Evolutionary conservation across 2,329 filamentous ascomycete genomes (phyloP), one percentile per base, ranked within the genome.

Genomic region (Venturia pyrina): DNA sequence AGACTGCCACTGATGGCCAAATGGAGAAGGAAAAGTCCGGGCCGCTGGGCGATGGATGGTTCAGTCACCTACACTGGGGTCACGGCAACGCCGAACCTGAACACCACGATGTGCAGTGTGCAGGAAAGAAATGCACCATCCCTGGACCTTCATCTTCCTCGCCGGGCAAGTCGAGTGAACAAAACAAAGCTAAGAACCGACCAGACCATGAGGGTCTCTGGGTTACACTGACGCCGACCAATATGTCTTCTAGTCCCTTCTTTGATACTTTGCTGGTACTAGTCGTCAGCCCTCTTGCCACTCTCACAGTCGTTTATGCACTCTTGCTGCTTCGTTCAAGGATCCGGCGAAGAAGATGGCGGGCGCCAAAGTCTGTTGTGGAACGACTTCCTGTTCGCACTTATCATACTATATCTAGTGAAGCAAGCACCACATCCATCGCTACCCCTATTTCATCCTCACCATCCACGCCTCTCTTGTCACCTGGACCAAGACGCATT

Each of bases 311-410:
- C 5, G 93, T 99, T 1, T 98, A 98, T 73, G 89, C 91, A 15
- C 82, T 98, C 13, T 82, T 98, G 5, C 84, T 98, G 50, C 81
- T 98, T 46, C 88, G 95, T 65, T 93, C 93, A 60, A 89, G 93
- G 67, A 96, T 97, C 70, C 88, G 93, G 63, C 85, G 93, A 67
- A 85, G 93, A 69, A 85, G 93, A 70, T 99, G 95, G 93, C 87
- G 95, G 71, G 95, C 95, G n/a, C 95, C 95, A 5, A 99, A 99
- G 77, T 96, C 91, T 0, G 87, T 99, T 0, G 93, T 99, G 21
- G 93, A 97, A 70, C 88, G 90, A 67, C 83, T 99, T n/a, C 95
- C 95, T 1, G 92, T 99, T 17, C 87, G 93, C 67, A 98, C 93
- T 0, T 99, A 97, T 73, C 93, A 96, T 72, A 96, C 93, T 0